These are phyloP conservation scores for Begonia fuchsioides DNA, from an alignment of 306 rosid genomes.

Conservation along the genomic window DNA sequence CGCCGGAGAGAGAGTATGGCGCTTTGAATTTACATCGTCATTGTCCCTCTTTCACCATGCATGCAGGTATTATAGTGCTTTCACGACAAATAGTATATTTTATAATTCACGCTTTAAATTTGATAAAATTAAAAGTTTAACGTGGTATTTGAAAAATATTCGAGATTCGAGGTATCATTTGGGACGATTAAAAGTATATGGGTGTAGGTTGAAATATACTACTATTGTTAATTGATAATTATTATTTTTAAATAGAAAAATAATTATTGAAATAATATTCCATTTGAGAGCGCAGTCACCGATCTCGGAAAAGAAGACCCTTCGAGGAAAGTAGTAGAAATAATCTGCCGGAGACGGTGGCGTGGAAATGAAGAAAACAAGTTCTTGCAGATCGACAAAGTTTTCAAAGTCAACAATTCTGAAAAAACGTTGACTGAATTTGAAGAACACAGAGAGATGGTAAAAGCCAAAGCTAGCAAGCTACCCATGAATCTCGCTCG, in stretches of 20 bases:
- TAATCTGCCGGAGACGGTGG: conserved; percentile 30
- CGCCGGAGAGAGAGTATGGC: too few relatives aligned
- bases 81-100: too few relatives aligned
- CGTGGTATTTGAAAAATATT: too few relatives aligned
- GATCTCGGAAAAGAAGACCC: conserved; percentile 30
- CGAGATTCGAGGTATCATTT: too few relatives aligned
- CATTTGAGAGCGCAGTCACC: conserved; percentile 16
- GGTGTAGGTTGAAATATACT: too few relatives aligned
- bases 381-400: conserved; percentile 19
- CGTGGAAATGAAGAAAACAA: conserved; percentile 1
- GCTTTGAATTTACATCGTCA: too few relatives aligned
- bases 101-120: too few relatives aligned
- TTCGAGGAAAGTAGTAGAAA: conserved; percentile 32
- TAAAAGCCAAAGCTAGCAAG: conserved; percentile 30
- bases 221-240: too few relatives aligned
- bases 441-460: conserved; percentile 42
- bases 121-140: too few relatives aligned
- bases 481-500: conserved; percentile 26
- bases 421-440: conserved; percentile 24
- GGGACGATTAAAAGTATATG: too few relatives aligned
- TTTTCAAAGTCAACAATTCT: conserved; percentile 35
- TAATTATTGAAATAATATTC: too few relatives aligned
- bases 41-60: conserved; percentile 15
- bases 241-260: too few relatives aligned
- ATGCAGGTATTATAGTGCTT: conserved; percentile 36